Percentiles rank a stretch among this genome's conserved stretches.
Conservation (phyloP, 1,284 basidiomycete genomes). For the Ceratorhiza oryzae-sativae region DNA sequence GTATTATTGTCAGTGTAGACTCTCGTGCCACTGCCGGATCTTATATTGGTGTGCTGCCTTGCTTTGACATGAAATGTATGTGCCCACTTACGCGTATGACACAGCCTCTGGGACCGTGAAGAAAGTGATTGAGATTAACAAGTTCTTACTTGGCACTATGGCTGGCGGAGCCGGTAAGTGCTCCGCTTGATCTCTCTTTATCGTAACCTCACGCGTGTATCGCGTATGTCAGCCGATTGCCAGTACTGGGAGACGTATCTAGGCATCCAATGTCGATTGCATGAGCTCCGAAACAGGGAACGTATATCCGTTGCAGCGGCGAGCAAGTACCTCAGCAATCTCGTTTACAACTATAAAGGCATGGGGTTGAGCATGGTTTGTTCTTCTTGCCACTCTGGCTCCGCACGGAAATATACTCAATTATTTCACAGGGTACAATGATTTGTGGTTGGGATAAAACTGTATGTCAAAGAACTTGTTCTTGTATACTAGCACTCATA, state of each 20-base stretch:
- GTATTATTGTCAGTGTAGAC: constrained; percentile 98
- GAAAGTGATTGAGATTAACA: constrained; percentile 99
- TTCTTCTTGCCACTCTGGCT: constrained; percentile 27
- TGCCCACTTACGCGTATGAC: constrained; percentile 17
- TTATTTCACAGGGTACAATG: constrained; percentile 86
- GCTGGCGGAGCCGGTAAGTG: constrained; percentile 92
- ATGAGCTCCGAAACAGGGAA: constrained; percentile 97
- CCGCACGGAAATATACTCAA: not conserved
- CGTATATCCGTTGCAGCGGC: constrained; percentile 98
- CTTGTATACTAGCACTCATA: not conserved
- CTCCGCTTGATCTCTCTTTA: not conserved
- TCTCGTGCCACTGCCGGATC: constrained; percentile 96
- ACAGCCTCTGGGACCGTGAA: constrained; percentile 93
- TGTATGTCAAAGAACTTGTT: constrained; percentile 55
- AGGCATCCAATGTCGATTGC: constrained; percentile 95
- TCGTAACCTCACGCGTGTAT: not conserved
- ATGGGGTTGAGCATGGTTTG: constrained; percentile 98
- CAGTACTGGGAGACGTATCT: constrained; percentile 99
- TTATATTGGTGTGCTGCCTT: constrained; percentile 79
- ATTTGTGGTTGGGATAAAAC: constrained; percentile 99
- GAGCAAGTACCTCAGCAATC: constrained; percentile 95
- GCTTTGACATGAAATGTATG: not conserved
- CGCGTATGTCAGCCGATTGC: constrained; percentile 71
- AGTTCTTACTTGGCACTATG: constrained; percentile 98
- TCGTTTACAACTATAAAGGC: constrained; percentile 98